Conservation (phyloP, 179 eudicot species). For the Beta lomatogona region DNA sequence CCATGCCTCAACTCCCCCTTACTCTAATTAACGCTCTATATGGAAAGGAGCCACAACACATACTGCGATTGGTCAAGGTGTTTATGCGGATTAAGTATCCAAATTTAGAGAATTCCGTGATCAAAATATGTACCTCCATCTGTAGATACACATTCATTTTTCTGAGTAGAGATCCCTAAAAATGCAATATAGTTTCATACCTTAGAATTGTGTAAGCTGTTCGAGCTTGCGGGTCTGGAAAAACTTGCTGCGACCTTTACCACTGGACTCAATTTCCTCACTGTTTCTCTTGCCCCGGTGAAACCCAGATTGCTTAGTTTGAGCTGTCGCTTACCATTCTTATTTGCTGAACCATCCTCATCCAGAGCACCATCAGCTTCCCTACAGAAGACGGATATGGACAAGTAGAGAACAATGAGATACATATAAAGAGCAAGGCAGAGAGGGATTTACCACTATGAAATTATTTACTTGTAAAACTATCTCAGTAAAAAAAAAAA, state of each 20-base stretch:
- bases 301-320: slow-evolving; percentile 74
- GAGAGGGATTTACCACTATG: not conserved
- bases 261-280: slow-evolving; percentile 85
- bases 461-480: not conserved
- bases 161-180: not conserved
- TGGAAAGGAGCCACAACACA: no score
- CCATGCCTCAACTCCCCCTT: no score
- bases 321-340: slow-evolving; percentile 62
- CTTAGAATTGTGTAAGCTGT: slow-evolving; percentile 48
- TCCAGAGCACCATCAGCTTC: slow-evolving; percentile 64
- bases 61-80: no score
- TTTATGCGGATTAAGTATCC: no score
- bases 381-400: slow-evolving; percentile 38
- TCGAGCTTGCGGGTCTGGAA: slow-evolving; percentile 93
- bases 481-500: not conserved
- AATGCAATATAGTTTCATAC: not conserved
- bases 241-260: slow-evolving; percentile 90
- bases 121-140: not conserved
- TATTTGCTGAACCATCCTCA: slow-evolving; percentile 57
- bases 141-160: not conserved
- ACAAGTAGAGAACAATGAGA: not conserved
- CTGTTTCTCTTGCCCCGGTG: slow-evolving; percentile 65
- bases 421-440: not conserved
- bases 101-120: not conserved
- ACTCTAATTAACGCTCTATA: no score